Conservation (phyloP, 1,284 basidiomycete genomes). For the Peniophora sp. region DNA sequence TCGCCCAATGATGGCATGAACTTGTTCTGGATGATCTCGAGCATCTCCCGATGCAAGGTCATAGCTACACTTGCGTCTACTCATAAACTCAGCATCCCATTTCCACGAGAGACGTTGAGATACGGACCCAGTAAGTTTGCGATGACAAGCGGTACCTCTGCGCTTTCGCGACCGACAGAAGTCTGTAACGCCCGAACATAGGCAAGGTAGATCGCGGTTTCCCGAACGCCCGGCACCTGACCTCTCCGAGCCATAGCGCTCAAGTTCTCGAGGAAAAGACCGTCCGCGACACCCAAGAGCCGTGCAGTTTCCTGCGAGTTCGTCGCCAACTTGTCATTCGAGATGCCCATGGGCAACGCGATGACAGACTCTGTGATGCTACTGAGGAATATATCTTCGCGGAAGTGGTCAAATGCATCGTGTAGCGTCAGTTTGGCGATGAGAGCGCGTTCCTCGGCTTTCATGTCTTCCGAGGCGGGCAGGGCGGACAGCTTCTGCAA, state of each 20-base stretch:
- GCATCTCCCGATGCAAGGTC: conserved; percentile 74
- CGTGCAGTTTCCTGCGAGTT: conserved; percentile 55
- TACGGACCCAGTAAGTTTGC: conserved; percentile 61
- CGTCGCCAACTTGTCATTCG: conserved; percentile 34
- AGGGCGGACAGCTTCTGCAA: conserved; percentile 53
- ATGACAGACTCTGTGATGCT: conserved; percentile 85
- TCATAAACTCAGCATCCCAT: conserved; percentile 1
- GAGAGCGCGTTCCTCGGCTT: conserved; percentile 68
- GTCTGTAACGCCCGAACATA: conserved; percentile 71
- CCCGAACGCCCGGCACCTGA: conserved; percentile 62
- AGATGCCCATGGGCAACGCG: conserved; percentile 76
- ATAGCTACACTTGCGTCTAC: conserved; percentile 65
- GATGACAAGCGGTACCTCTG: conserved; percentile 43
- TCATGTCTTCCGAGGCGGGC: conserved; percentile 47
- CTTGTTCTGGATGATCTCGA: conserved; percentile 65
- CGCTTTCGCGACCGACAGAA: conserved; percentile 58
- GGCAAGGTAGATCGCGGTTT: conserved; percentile 63
- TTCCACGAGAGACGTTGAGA: conserved; percentile 1
- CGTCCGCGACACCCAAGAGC: conserved; percentile 59
- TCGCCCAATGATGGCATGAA: conserved; percentile 39
- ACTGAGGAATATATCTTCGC: conserved; percentile 79
- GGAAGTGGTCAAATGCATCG: conserved; percentile 70
- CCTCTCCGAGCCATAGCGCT: conserved; percentile 51
- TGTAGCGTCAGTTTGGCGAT: conserved; percentile 71
- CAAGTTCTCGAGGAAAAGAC: conserved; percentile 63